phyloP scores from a whole-genome alignment of 2,329 filamentous ascomycete species.

The Rhynchosporium secalis region DNA sequence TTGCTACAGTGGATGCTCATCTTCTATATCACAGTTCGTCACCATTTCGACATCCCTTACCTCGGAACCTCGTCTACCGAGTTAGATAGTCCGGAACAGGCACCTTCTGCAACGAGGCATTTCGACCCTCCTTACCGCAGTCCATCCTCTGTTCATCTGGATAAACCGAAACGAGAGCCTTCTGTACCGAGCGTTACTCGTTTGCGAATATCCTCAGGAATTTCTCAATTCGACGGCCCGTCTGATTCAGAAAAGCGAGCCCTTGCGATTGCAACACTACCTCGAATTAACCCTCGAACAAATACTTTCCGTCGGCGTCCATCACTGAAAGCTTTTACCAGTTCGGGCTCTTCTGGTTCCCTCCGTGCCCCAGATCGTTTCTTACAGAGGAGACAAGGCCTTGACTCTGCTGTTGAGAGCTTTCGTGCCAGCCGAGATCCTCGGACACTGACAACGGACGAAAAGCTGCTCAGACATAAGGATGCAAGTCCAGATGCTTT shows the following conservation, averaged over 20 bases:
- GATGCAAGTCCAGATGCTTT: slow-evolving; percentile 54
- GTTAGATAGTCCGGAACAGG: not conserved
- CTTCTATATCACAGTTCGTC: not conserved
- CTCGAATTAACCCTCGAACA: slow-evolving; percentile 24
- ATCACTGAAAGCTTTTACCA: slow-evolving; percentile 27
- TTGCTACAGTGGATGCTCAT: not conserved
- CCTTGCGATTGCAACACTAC: slow-evolving; percentile 24
- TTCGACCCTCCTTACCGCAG: too few relatives aligned
- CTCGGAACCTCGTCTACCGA: not conserved
- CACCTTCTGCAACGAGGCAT: too few relatives aligned
- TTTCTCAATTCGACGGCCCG: slow-evolving; percentile 23
- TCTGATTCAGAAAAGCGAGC: slow-evolving; percentile 24
- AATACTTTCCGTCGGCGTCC: slow-evolving; percentile 26
- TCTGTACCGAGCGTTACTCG: not conserved
- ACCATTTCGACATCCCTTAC: slow-evolving; percentile 12
- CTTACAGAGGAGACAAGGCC: slow-evolving; percentile 50
- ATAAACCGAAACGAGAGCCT: not conserved
- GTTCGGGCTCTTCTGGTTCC: slow-evolving; percentile 25
- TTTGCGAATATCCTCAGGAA: slow-evolving; percentile 1
- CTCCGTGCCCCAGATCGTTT: slow-evolving; percentile 55
- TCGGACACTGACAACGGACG: slow-evolving; percentile 46
- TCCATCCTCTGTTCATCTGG: not conserved
- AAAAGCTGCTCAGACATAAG: slow-evolving; percentile 47
- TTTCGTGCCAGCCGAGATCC: slow-evolving; percentile 54
- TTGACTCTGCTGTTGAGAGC: slow-evolving; percentile 45